Base-by-base conservation (phyloP, 2,329 filamentous ascomycete genomes). In the Colletotrichum scovillei region DNA sequence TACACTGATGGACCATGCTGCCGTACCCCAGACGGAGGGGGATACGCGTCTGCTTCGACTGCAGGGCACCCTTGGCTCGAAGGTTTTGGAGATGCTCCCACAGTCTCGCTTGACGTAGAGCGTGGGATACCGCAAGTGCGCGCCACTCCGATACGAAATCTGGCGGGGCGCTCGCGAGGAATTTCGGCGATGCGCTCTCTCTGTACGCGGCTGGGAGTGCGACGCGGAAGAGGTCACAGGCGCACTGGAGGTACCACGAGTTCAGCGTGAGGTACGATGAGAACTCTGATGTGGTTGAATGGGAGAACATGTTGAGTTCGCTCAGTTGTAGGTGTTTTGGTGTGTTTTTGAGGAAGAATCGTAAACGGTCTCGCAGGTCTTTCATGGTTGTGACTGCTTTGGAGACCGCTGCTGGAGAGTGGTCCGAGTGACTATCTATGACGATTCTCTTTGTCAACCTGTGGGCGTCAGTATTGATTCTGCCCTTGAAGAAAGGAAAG, bases 301-400 rank as follows among this genome's bases (percentile, higher is more conserved):
- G 63, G 3, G 69, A 67, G 2, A 72, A 72, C 63, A 72, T 72
- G 35, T 57, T 67, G 26, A 35, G 57, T 26, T 72, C 63, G 56
- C 22, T 63, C 2, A 65, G 49, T 19, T 67, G 56, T 2, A 72
- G 66, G 2, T 72, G 69, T 1, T 64, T 56, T 0, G 69, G 69
- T 26, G 56, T 56, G 7, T 63, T 58, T 16, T 24, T 16, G 49
- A 62, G 63, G 56, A 72, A 72, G 11, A 52, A 19, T 3, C 16
- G 2, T 7, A 72, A 57, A 9, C 35, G 49, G 6, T 62, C 30
- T n/a, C 26, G 42, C 2, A 72, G 19, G 1, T 53, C 30, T 5
- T 24, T 66, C 22, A 70, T 28, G 11, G 55, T 66, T 5, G 62
- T 46, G 0, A 66, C 30, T 8, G 62, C 68, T 4, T 55, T 58